Percentiles rank a stretch among this genome's conserved stretches.
These are phyloP conservation scores for Anethum foeniculum DNA, from an alignment of 140 eudicot genomes.

Conservation along the genomic window DNA sequence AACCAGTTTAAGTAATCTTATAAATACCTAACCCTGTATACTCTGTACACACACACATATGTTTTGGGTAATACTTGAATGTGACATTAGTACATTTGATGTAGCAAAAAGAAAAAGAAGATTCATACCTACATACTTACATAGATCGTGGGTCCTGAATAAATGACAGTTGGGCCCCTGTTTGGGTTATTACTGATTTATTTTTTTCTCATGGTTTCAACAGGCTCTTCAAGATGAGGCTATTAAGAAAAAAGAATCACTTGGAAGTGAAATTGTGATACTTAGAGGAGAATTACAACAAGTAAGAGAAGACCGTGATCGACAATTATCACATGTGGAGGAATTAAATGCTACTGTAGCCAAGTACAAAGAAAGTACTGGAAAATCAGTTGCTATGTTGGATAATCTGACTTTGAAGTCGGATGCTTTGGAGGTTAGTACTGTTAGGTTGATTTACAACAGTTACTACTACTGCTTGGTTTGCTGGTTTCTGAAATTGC, in stretches of 20 bases:
- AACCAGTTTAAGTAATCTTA: not conserved
- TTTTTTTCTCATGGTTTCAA: constrained; percentile 2
- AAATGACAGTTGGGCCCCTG: not conserved
- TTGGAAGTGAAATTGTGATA: constrained; percentile 44
- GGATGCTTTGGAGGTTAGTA: constrained; percentile 70
- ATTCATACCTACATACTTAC: not conserved
- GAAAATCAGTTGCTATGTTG: constrained; percentile 41
- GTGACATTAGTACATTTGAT: not conserved
- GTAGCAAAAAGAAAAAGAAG: not conserved
- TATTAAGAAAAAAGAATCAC: constrained; percentile 58
- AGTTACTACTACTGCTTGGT: not conserved
- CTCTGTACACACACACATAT: too few relatives aligned
- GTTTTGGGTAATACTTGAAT: not conserved
- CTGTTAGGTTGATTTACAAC: not conserved
- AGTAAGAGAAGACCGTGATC: constrained; percentile 79
- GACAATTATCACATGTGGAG: constrained; percentile 41
- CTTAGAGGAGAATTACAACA: constrained; percentile 64
- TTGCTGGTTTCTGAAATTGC: not conserved
- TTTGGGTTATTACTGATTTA: not conserved
- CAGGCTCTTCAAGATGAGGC: constrained; percentile 71
- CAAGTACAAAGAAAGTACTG: constrained; percentile 42
- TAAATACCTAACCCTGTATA: not conserved
- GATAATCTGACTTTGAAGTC: constrained; percentile 33
- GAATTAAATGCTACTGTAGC: constrained; percentile 39
- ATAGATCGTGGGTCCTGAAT: not conserved